phyloP scores from a whole-genome alignment of 2,329 filamentous ascomycete species.

The Elsinoe necatrix region DNA sequence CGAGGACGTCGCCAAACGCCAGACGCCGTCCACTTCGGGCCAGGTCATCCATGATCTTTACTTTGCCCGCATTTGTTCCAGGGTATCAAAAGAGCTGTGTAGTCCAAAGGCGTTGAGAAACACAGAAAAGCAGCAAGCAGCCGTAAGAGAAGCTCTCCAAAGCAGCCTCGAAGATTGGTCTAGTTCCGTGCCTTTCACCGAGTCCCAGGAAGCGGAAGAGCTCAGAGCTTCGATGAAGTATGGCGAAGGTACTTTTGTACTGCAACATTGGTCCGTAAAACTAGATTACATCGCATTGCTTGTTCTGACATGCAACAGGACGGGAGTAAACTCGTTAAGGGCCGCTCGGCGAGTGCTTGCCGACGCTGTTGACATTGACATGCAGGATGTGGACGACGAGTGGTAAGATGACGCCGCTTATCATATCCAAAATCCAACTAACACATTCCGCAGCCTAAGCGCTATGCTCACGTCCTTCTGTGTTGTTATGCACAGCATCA shows the following conservation, averaged over 20 bases:
- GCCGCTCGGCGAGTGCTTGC: neutral
- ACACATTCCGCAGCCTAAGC: neutral
- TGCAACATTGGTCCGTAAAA: neutral
- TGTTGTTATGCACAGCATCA: neutral
- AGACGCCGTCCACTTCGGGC: neutral
- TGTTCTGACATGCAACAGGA: neutral
- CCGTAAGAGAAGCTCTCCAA: neutral
- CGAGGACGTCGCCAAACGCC: neutral
- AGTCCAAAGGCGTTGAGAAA: neutral
- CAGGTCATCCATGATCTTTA: neutral
- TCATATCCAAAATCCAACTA: neutral
- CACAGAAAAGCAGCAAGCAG: neutral
- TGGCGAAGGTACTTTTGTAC: neutral
- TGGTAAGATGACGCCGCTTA: neutral
- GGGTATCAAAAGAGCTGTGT: slow-evolving; percentile 6
- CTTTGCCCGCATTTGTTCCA: slow-evolving; percentile 2
- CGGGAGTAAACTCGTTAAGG: neutral
- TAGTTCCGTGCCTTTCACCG: neutral
- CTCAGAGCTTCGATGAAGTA: neutral
- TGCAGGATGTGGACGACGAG: neutral
- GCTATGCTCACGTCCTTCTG: slow-evolving; percentile 1
- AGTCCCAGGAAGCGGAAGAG: neutral
- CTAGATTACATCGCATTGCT: neutral
- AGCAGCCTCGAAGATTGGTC: slow-evolving; percentile 2
- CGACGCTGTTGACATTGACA: neutral